phyloP scores from a whole-genome alignment of 257 asterid species.

The Striga asiatica region DNA sequence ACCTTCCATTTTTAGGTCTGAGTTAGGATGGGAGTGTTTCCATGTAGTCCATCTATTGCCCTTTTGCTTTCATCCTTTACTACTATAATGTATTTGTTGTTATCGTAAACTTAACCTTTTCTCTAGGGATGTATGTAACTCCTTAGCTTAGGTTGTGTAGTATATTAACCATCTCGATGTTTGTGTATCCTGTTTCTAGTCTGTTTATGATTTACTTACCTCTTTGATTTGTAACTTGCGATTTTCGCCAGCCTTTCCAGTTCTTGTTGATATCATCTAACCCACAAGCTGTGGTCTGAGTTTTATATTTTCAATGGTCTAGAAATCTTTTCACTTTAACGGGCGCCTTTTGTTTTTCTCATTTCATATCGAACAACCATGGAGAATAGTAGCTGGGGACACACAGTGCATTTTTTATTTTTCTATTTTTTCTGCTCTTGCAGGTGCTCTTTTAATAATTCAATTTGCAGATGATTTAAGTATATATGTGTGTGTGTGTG shows the following conservation, averaged over 20 bases:
- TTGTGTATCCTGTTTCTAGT: not conserved
- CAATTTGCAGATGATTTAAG: too few relatives aligned
- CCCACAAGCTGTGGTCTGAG: too few relatives aligned
- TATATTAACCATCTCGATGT: slow-evolving; percentile 6
- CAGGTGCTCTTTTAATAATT: too few relatives aligned
- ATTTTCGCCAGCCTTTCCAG: not conserved
- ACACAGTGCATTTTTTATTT: too few relatives aligned
- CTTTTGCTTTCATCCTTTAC: slow-evolving; percentile 3
- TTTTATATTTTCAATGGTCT: too few relatives aligned
- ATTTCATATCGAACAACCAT: too few relatives aligned
- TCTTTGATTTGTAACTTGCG: not conserved
- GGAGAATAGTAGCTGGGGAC: too few relatives aligned
- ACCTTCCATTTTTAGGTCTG: slow-evolving; percentile 16
- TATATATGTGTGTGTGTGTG: too few relatives aligned
- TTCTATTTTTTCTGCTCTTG: too few relatives aligned
- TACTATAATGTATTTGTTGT: too few relatives aligned
- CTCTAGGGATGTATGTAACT: slow-evolving; percentile 12
- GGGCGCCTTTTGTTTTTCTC: too few relatives aligned
- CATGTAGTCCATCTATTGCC: not conserved
- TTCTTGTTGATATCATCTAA: not conserved
- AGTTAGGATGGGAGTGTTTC: slow-evolving; percentile 22
- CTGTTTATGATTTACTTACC: not conserved
- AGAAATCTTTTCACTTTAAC: too few relatives aligned
- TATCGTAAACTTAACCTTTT: not conserved
- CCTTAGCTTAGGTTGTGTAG: slow-evolving; percentile 21